Evolutionary conservation across 129 eudicot species (phyloP).

Genomic region (Rutidosis leptorrhynchoides): DNA sequence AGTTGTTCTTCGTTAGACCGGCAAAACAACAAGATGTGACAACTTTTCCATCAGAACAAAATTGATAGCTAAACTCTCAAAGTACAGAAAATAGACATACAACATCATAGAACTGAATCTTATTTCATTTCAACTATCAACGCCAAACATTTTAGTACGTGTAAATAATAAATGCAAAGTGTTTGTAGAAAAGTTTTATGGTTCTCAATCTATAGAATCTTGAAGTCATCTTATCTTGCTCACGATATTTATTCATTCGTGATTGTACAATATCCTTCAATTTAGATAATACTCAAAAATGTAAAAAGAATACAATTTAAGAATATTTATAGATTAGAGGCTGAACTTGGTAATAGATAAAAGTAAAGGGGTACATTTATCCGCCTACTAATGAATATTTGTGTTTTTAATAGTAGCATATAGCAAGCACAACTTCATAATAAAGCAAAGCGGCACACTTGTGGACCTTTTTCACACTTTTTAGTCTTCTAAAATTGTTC

Average conservation of each 20-base stretch:
- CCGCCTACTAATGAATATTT: constrained; percentile 10
- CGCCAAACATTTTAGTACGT: not conserved
- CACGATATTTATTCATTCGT: constrained; percentile 8
- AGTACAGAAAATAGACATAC: not conserved
- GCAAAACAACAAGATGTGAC: not conserved
- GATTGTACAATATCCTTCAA: not conserved
- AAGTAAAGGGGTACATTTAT: constrained; percentile 8
- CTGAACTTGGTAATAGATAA: constrained; percentile 12
- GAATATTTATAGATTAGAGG: constrained; percentile 14
- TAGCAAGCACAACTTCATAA: constrained; percentile 47
- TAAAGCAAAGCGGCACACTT: constrained; percentile 66
- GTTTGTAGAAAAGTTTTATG: constrained; percentile 23
- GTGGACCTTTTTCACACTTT: constrained; percentile 34
- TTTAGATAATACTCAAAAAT: not conserved
- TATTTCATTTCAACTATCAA: not conserved
- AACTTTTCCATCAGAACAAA: not conserved
- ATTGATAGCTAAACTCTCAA: not conserved
- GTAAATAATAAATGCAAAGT: constrained; percentile 3
- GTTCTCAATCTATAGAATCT: not conserved
- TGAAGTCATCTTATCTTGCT: constrained; percentile 11
- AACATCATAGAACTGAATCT: constrained; percentile 6
- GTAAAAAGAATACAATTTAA: constrained; percentile 19
- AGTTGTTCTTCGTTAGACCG: too few species aligned
- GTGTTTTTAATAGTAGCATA: constrained; percentile 20
- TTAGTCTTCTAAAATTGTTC: not conserved